A percentile compares a stretch with the other conserved stretches of the same genome.
Evolutionary conservation across 2,329 filamentous ascomycete genomes (phyloP).

Genomic region (Teratosphaeria epicoccoides): DNA sequence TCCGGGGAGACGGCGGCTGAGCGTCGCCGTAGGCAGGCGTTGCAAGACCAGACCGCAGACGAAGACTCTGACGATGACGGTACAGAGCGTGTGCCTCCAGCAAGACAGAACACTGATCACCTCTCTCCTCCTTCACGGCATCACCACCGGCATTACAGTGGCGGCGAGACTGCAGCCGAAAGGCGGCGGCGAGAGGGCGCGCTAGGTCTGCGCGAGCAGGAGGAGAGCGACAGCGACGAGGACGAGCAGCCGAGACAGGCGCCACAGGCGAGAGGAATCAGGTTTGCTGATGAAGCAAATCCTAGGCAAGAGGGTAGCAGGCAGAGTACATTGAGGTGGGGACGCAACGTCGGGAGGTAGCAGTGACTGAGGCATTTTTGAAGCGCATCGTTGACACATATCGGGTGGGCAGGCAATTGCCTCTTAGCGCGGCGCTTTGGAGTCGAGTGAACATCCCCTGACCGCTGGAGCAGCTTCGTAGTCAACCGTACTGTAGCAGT

Average conservation of each 20-base stretch:
- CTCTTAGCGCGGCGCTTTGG: neutral
- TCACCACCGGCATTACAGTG: slow-evolving; percentile 14
- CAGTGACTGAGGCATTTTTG: neutral
- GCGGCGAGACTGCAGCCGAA: slow-evolving; percentile 62
- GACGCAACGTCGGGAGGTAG: slow-evolving; percentile 19
- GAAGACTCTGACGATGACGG: slow-evolving; percentile 29
- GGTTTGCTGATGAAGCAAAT: slow-evolving; percentile 19
- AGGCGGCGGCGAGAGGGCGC: slow-evolving; percentile 63
- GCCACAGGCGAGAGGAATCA: slow-evolving; percentile 11
- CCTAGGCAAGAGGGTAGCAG: slow-evolving; percentile 2
- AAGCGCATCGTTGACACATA: neutral
- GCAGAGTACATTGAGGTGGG: slow-evolving; percentile 22
- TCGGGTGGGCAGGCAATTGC: neutral
- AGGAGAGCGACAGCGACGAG: slow-evolving; percentile 44
- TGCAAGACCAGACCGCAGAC: slow-evolving; percentile 12
- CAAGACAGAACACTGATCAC: slow-evolving; percentile 1
- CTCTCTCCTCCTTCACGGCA: slow-evolving; percentile 4
- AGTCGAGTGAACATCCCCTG: no score
- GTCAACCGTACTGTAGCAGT: no score
- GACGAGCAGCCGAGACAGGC: slow-evolving; percentile 11
- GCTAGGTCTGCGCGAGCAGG: slow-evolving; percentile 45
- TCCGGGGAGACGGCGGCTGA: slow-evolving; percentile 29
- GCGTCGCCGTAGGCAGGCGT: slow-evolving; percentile 33
- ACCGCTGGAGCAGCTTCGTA: no score
- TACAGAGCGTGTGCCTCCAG: slow-evolving; percentile 28